Evolutionary conservation across 2,329 filamentous ascomycete species (phyloP), one percentile per base, ranked within the genome.

Genomic region (Calonectria pteridis): DNA sequence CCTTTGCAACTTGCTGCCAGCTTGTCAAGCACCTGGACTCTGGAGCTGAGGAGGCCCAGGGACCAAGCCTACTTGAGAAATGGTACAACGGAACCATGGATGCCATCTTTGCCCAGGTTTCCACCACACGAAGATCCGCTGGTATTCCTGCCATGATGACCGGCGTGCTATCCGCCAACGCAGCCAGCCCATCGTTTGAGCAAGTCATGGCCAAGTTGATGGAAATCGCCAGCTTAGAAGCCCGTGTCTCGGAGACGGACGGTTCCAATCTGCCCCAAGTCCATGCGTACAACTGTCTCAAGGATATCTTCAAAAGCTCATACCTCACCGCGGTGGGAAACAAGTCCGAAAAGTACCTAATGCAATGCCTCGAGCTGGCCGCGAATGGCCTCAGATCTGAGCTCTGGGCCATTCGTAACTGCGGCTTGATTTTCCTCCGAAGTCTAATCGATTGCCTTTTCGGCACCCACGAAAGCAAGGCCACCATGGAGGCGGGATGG

Each of bases 331-430:
- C 92, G 40, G 88, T 98, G 26, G 90, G 94, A 33, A 91, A 91
- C 69, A 89, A 90, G 67, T 94, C 95, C 0, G 95, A 98, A 79
- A 87, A 87, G 0, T 93, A 95, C 78, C 88, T 98, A 10, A 92
- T 94, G 11, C 88, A 91, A 35, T 93, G 93, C 40, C 88, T 99
- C 5, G 90, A 93, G 74, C 88, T 98, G n/a, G 95, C 96, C 2
- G 94, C 94, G 14, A 90, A 90, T 72, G 95, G 94, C 66, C 88
- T 99, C 20, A 93, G 92, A 55, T 97, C 95, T 0, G 90, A 94
- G 73, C 91, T 97, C 28, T 99, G 97, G 97, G 95, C 96, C 0
- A 95, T 99, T 71, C 93, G 96, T 1, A 99, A 99, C 83, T 98
- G 95, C 77, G 95, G 95, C 2, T 86, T 98, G 40, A 94, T 98